Percentiles rank a stretch among this genome's conserved stretches.
Conservation (phyloP, 164 flowering plant genomes). For the Annona squamosa region DNA sequence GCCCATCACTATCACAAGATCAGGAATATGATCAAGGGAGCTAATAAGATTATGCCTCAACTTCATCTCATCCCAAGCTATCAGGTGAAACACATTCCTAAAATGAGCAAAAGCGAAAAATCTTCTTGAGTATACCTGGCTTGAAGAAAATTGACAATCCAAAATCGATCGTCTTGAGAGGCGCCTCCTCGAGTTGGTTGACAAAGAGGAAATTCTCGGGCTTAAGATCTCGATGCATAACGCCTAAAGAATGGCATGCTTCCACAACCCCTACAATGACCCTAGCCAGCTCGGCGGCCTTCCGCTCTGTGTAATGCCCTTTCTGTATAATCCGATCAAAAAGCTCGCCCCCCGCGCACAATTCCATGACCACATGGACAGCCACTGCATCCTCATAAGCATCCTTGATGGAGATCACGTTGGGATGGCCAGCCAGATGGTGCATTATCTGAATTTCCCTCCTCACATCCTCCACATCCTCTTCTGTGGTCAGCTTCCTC, state of each 20-base stretch:
- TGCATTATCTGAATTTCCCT: slow-evolving; percentile 88
- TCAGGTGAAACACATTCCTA: not conserved
- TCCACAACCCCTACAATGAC: slow-evolving; percentile 55
- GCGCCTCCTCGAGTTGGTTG: slow-evolving; percentile 59
- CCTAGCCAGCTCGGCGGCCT: slow-evolving; percentile 68
- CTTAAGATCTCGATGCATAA: slow-evolving; percentile 86
- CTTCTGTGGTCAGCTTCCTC: slow-evolving; percentile 44
- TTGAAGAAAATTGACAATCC: slow-evolving; percentile 77
- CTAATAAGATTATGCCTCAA: no score
- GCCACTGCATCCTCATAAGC: slow-evolving; percentile 80
- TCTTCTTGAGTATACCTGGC: slow-evolving; percentile 45
- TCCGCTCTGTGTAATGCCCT: slow-evolving; percentile 66
- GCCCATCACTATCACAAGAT: no score
- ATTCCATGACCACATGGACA: slow-evolving; percentile 77
- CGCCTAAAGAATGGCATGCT: slow-evolving; percentile 79
- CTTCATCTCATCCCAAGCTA: no score
- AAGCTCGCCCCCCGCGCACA: slow-evolving; percentile 79
- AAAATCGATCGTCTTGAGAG: slow-evolving; percentile 70
- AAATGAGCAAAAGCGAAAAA: not conserved
- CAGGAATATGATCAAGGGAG: no score
- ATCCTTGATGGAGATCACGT: slow-evolving; percentile 50
- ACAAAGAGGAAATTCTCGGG: slow-evolving; percentile 86
- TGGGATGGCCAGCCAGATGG: slow-evolving; percentile 57
- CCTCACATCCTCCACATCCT: slow-evolving; percentile 77
- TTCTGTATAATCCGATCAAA: slow-evolving; percentile 66